A percentile compares a stretch with the other conserved stretches of the same genome.
Evolutionary conservation across 345 rosid species (phyloP).

Genomic region (Brassica juncea): DNA sequence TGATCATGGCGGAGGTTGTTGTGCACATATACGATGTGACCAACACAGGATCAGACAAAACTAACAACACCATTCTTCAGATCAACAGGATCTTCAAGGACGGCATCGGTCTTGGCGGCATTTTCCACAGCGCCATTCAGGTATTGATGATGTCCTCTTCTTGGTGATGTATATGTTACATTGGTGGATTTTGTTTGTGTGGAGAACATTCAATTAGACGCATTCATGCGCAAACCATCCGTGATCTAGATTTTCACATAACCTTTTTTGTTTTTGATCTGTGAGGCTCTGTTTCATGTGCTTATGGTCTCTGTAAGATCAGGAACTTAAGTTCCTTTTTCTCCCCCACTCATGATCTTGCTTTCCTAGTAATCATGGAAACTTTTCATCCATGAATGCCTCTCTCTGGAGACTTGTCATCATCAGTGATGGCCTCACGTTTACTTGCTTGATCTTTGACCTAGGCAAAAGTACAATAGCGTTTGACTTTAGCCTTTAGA

Average conservation of each 20-base stretch:
- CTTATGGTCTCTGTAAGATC: neutral
- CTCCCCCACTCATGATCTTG: neutral
- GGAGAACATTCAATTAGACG: neutral
- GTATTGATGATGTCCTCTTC: conserved; percentile 31
- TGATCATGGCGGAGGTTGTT: conserved; percentile 69
- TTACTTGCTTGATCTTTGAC: neutral
- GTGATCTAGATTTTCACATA: neutral
- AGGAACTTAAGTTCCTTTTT: neutral
- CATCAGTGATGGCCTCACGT: no score
- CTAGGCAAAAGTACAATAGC: neutral
- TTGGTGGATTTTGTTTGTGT: neutral
- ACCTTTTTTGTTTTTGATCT: neutral
- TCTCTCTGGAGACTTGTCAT: neutral
- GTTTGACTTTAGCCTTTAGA: neutral
- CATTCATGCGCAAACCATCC: neutral
- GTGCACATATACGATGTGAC: conserved; percentile 93
- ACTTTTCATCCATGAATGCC: neutral
- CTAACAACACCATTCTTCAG: conserved; percentile 83
- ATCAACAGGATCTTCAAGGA: conserved; percentile 96
- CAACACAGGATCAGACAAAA: conserved; percentile 93
- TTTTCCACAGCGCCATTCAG: conserved; percentile 94
- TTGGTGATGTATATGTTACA: conserved; percentile 3
- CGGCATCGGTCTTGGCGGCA: conserved; percentile 85
- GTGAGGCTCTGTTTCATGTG: neutral
- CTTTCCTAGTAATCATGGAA: neutral